Base-by-base conservation (phyloP, 164 flowering plant genomes). In the Tinospora cordifolia region DNA sequence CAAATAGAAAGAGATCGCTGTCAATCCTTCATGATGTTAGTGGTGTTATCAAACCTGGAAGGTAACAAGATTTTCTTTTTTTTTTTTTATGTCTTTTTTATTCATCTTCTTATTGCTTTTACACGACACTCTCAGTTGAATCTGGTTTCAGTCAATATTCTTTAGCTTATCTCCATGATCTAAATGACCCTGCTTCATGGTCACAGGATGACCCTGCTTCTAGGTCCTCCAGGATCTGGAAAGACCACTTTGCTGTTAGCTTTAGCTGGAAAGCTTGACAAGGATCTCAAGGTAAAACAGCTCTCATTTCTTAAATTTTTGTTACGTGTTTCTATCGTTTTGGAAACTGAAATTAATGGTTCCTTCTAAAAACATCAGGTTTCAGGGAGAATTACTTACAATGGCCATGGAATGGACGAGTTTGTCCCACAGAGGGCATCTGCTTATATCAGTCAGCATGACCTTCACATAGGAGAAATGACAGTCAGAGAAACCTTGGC, bases 401-500 rank as follows among this genome's bases (percentile, higher is more conserved):
- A 88, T 81, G 93, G 93, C 9, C 89, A 87, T 76, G 80, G 75
- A 34, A 75, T 87, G 85, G 63, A 88, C 38, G 93, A 88, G 77
- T 88, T 88, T 82, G 86, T 87, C 26, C 90, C 90, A 11, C 88
- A 86, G 70, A 79, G 88, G 72, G 80, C 88, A 2, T 81, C 89
- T 13, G 88, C 89, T 11, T 87, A 87, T 66, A 84, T 87, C 41
- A 83, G 89, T 72, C 91, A 87, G 71, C 68, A 86, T 69, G 88
- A 87, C 75, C 77, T 82, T 26, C 89, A 86, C 72, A 78, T 84
- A 0, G 91, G 88, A 58, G 88, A 85, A 75, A 76, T 85, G 85
- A 83, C 88, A 3, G 88, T 85, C 9, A 77, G 87, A 72, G 86
- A 85, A 72, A 83, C 88, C 44, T 66, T 85, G 73, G 85, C 85